Evolutionary conservation across 495 filamentous ascomycete genomes (phyloP), one percentile per base, ranked within the genome.

Genomic region (Thermothielavioides terrestris): DNA sequence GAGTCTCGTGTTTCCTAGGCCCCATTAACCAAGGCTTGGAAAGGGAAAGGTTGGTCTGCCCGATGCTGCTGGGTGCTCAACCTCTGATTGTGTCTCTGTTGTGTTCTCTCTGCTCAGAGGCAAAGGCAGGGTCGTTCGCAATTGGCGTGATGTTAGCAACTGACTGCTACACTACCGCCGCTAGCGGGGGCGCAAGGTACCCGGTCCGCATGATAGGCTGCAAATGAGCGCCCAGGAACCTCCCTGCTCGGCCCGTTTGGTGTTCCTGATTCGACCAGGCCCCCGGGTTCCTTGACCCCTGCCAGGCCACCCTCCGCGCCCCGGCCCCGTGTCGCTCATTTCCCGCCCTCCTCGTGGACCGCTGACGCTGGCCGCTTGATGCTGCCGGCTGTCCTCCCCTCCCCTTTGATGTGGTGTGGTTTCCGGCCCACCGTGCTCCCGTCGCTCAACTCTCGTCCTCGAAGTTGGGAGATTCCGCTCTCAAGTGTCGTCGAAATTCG

Each of bases 211-310:
- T 44, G 42, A 56, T 20, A 37, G 34, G 54, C 46, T 55, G 56
- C 59, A 56, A 46, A 41, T 40, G 37, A 34, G 46, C 28, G 21
- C 46, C 49, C 53, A 55, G 50, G 54, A 38, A 27, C 8, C 32
- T 39, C 42, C 48, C 28, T 53, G 42, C 14, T 42, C 6, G 31
- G 31, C 45, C 49, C 53, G 53, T 55, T 54, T 57, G 52, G 26
- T 49, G 39, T 45, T 53, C 54, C 50, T 63, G 50, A 67, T 67
- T 67, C 57, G 64, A 52, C 54, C 50, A 51, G 28, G 42, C 23
- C 50, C 49, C 52, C 23, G 42, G 52, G 30, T 54, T 37, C 37
- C 42, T 32, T 40, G 14, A 45, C 56, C 55, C 55, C 50, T 45
- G 53, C 49, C 57, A 34, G 46, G 53, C 53, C 50, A 48, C 42